These are phyloP conservation scores for Fusarium brevicatenulatum DNA, from an alignment of 2,329 filamentous ascomycete genomes.

Conservation along the genomic window DNA sequence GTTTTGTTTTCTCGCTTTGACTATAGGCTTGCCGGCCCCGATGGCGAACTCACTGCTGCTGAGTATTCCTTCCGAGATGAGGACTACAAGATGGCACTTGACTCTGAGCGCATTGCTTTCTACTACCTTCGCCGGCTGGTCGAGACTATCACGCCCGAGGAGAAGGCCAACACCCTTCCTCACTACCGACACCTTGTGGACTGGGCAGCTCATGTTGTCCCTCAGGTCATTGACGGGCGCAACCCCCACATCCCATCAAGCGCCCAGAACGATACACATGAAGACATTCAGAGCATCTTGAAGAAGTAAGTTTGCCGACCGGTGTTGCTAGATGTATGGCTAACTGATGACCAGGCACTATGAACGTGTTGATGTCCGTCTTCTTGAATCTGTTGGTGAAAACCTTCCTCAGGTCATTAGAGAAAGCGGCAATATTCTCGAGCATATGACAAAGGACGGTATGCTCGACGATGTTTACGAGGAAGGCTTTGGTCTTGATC, in stretches of 20 bases:
- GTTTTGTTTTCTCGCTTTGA: background rate
- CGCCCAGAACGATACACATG: background rate
- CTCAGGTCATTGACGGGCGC: background rate
- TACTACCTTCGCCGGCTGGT: background rate
- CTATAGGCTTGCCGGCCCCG: rapidly evolving
- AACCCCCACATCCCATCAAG: background rate
- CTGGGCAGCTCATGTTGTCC: background rate
- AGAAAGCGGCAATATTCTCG: conserved; percentile 49
- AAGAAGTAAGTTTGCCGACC: background rate
- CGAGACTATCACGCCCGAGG: background rate
- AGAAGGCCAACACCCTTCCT: background rate
- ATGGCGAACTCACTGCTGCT: background rate
- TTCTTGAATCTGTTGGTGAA: conserved; percentile 16
- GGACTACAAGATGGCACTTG: rapidly evolving
- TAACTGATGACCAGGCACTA: background rate
- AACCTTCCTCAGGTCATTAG: conserved; percentile 48
- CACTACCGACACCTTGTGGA: background rate
- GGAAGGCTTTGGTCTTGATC: background rate
- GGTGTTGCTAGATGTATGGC: background rate
- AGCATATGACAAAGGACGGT: conserved; percentile 47
- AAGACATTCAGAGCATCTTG: background rate
- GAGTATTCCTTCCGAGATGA: background rate
- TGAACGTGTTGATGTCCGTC: background rate
- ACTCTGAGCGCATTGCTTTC: background rate
- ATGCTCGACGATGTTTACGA: conserved; percentile 50